Conservation (phyloP, 805 yeast genomes). For the Clavispora vitiphila region DNA sequence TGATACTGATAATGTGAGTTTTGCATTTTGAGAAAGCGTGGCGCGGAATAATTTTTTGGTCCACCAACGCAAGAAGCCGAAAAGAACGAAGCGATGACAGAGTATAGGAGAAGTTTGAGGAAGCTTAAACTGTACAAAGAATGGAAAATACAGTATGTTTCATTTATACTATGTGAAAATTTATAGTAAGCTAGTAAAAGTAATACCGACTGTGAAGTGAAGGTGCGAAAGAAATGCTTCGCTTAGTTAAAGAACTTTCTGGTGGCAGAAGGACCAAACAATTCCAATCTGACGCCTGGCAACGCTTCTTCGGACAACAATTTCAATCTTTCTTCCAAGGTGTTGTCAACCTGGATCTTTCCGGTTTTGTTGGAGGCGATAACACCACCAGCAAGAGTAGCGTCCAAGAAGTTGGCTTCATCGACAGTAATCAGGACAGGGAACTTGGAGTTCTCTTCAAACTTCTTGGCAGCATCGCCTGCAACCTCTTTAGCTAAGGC, state of each 20-base stretch:
- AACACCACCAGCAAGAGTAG: conserved; percentile 81
- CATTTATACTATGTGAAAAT: conserved; percentile 1
- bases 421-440: conserved; percentile 52
- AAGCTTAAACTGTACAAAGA: background rate
- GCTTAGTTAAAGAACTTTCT: conserved; percentile 85
- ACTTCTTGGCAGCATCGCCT: conserved; percentile 56
- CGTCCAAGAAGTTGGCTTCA: conserved; percentile 53
- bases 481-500: conserved; percentile 56
- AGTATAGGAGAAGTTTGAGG: too few relatives aligned
- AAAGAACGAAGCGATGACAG: too few relatives aligned
- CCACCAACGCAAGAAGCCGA: background rate
- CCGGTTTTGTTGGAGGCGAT: conserved; percentile 65
- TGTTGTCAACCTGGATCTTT: conserved; percentile 85
- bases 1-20: background rate
- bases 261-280: conserved; percentile 78
- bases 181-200: conserved; percentile 1
- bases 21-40: background rate
- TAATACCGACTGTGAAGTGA: background rate
- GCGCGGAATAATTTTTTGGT: background rate
- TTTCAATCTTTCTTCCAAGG: conserved; percentile 89
- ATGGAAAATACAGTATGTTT: background rate
- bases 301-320: conserved; percentile 77
- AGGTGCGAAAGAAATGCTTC: background rate
- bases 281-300: conserved; percentile 87
- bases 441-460: conserved; percentile 56